These are phyloP conservation scores for Penicillium fimorum DNA, from an alignment of 495 filamentous ascomycete genomes.

Conservation along the genomic window DNA sequence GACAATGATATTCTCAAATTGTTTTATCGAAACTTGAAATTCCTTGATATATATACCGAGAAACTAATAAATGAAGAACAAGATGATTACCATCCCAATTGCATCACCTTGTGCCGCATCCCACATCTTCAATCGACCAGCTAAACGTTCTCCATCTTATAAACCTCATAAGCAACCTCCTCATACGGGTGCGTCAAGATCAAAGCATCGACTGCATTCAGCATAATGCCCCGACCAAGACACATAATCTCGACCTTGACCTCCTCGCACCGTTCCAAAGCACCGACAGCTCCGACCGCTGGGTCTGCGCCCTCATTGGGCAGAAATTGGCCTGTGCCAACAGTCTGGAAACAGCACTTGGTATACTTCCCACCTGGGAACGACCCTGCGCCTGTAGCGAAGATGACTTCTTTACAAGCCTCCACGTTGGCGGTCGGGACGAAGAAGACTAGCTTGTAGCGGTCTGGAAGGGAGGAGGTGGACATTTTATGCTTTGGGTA, in stretches of 20 bases:
- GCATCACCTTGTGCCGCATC: not conserved
- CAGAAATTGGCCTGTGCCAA: conserved; percentile 42
- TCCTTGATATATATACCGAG: not conserved
- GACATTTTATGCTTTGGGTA: conserved; percentile 1
- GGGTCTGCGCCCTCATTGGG: conserved; percentile 41
- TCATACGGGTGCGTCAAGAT: conserved; percentile 75
- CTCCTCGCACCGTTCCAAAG: conserved; percentile 50
- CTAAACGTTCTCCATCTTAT: conserved; percentile 69
- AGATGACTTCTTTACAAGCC: conserved; percentile 47
- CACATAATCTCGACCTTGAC: conserved; percentile 54
- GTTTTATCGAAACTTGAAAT: not conserved
- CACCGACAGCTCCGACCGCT: conserved; percentile 38
- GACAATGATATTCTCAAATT: not conserved
- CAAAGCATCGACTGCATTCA: conserved; percentile 42
- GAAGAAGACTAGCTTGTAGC: conserved; percentile 52
- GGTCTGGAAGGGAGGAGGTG: conserved; percentile 22
- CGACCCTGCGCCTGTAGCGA: conserved; percentile 43
- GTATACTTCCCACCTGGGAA: conserved; percentile 46
- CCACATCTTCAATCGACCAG: not conserved
- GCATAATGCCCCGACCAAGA: conserved; percentile 47
- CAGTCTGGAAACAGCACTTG: conserved; percentile 41
- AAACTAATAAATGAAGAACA: not conserved
- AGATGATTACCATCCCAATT: not conserved
- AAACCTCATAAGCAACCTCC: conserved; percentile 71
- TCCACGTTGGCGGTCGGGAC: conserved; percentile 42